Percentiles rank a stretch among this genome's conserved stretches.
Conservation (phyloP, 306 rosid genomes). For the Luffa aegyptiaca region DNA sequence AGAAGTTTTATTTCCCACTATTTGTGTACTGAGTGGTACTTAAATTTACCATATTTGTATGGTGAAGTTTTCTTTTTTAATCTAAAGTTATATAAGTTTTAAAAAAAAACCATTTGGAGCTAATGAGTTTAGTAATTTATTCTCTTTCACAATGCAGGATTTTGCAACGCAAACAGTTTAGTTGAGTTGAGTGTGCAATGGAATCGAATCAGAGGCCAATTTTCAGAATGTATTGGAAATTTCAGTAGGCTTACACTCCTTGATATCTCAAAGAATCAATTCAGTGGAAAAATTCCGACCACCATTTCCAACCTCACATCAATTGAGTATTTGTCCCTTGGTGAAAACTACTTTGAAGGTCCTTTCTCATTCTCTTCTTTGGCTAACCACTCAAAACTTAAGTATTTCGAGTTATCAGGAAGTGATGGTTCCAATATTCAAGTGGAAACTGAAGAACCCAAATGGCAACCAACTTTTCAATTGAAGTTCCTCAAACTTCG, state of each 20-base stretch:
- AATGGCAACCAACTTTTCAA: conserved; percentile 3
- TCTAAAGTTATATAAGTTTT: too few relatives aligned
- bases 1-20: too few relatives aligned
- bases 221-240: conserved; percentile 13
- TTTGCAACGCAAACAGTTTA: conserved; percentile 9
- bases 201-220: conserved; percentile 2
- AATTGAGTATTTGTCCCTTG: conserved; percentile 6
- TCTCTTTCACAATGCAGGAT: not conserved
- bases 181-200: not conserved
- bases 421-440: not conserved
- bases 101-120: too few relatives aligned
- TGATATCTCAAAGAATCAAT: conserved; percentile 6
- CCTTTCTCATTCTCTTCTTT: conserved; percentile 8
- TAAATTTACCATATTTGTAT: too few relatives aligned
- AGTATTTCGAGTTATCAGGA: not conserved
- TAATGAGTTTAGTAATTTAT: too few relatives aligned
- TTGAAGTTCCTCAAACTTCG: not conserved
- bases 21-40: too few relatives aligned
- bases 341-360: conserved; percentile 9
- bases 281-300: conserved; percentile 7
- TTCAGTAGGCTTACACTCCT: conserved; percentile 5
- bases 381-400: conserved; percentile 4
- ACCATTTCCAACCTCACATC: not conserved
- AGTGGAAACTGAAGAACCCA: conserved; percentile 8
- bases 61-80: too few relatives aligned